phyloP scores from a whole-genome alignment of 768 basidiomycete species.

The Panaeolus papilionaceus region DNA sequence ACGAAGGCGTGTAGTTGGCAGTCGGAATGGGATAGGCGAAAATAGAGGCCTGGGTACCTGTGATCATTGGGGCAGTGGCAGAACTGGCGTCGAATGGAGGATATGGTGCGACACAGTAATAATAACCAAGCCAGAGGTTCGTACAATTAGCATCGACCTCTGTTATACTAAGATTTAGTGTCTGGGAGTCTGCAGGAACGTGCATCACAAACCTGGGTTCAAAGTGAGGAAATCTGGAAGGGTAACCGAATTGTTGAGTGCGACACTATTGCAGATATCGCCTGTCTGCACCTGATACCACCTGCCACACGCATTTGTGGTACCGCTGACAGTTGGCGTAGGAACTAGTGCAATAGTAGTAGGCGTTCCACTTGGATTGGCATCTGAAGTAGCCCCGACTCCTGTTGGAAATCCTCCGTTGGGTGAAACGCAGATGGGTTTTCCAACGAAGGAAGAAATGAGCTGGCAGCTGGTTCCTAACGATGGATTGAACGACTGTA shows the following conservation, averaged over 20 bases:
- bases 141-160: constrained; percentile 33
- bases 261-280: constrained; percentile 27
- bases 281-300: constrained; percentile 29
- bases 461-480: constrained; percentile 27
- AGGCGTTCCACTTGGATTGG: constrained; percentile 25
- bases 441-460: constrained; percentile 22
- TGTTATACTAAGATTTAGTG: constrained; percentile 10
- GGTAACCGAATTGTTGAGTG: constrained; percentile 24
- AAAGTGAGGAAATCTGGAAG: constrained; percentile 30
- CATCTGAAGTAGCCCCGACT: constrained; percentile 20
- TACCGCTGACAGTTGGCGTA: constrained; percentile 30
- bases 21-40: constrained; percentile 23
- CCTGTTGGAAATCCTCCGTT: constrained; percentile 28
- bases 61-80: constrained; percentile 16
- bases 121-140: constrained; percentile 29
- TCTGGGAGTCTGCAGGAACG: constrained; percentile 1
- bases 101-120: constrained; percentile 33
- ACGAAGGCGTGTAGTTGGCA: constrained; percentile 19
- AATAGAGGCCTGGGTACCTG: constrained; percentile 14
- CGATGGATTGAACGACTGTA: constrained; percentile 25
- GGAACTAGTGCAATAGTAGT: constrained; percentile 28
- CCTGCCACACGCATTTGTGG: constrained; percentile 30
- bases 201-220: constrained; percentile 29
- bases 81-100: constrained; percentile 27
- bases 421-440: constrained; percentile 25